These are phyloP conservation scores for Blastocystis sp. DNA, from an alignment of 352 stramenopile species.

Conservation along the genomic window DNA sequence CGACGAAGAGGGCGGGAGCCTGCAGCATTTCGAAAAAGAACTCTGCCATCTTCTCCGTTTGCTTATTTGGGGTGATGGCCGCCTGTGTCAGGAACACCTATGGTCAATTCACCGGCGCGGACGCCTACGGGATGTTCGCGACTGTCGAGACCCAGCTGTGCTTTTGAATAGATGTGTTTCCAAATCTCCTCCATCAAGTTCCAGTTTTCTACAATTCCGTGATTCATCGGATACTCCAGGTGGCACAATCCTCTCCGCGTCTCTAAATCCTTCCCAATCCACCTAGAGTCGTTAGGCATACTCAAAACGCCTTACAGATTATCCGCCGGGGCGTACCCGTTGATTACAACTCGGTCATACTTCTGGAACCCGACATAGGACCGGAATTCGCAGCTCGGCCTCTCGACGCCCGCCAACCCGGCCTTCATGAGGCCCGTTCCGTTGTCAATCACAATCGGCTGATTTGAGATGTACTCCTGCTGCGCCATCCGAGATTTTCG, in stretches of 20 bases:
- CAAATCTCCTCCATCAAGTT: conserved; percentile 81
- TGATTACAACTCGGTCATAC: conserved; percentile 89
- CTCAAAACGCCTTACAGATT: not conserved
- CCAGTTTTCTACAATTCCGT: conserved; percentile 87
- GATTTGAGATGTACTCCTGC: conserved; percentile 66
- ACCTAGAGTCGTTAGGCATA: conserved; percentile 71
- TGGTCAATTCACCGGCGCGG: conserved; percentile 79
- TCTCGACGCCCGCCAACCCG: conserved; percentile 89
- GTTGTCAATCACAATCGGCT: conserved; percentile 81
- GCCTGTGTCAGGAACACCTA: conserved; percentile 81
- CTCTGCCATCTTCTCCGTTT: conserved; percentile 55
- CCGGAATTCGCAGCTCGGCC: conserved; percentile 84
- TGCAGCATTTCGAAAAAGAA: conserved; percentile 65
- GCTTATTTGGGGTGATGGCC: conserved; percentile 78
- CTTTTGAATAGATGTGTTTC: conserved; percentile 73
- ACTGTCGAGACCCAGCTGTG: conserved; percentile 71
- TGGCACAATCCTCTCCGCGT: conserved; percentile 77
- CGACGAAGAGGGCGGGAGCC: conserved; percentile 58
- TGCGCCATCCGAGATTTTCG: conserved; percentile 43
- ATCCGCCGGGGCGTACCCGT: conserved; percentile 72
- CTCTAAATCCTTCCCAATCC: conserved; percentile 71
- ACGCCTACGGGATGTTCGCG: conserved; percentile 73
- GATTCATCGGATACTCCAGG: conserved; percentile 83
- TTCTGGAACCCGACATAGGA: conserved; percentile 87
- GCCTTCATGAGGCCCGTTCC: conserved; percentile 89